These are phyloP conservation scores for Eremomyces bilateralis DNA, from an alignment of 495 filamentous ascomycete species.

Conservation along the genomic window DNA sequence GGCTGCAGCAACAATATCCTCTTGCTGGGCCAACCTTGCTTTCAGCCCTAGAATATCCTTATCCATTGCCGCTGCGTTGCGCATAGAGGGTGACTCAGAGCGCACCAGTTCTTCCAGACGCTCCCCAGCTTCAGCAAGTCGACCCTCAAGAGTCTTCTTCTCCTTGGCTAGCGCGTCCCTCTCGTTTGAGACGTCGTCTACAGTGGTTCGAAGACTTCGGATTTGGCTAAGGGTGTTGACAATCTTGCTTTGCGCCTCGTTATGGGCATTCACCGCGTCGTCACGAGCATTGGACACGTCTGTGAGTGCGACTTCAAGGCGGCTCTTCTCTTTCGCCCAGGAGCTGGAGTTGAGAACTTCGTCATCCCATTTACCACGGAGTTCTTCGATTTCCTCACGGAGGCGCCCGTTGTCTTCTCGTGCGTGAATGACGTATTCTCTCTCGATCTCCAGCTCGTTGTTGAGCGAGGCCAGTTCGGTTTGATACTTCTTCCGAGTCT, in stretches of 20 bases:
- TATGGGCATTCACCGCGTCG: slow-evolving; percentile 80
- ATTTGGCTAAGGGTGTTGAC: slow-evolving; percentile 85
- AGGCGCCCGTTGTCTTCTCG: slow-evolving; percentile 41
- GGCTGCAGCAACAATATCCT: slow-evolving; percentile 80
- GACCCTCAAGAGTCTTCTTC: slow-evolving; percentile 70
- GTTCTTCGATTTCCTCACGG: slow-evolving; percentile 83
- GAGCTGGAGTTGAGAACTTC: slow-evolving; percentile 94
- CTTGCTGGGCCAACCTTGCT: slow-evolving; percentile 70
- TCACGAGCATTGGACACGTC: slow-evolving; percentile 78
- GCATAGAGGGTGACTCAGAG: slow-evolving; percentile 72
- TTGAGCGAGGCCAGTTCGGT: slow-evolving; percentile 72
- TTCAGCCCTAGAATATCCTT: slow-evolving; percentile 81
- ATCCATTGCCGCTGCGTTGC: slow-evolving; percentile 78
- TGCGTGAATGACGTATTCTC: slow-evolving; percentile 57
- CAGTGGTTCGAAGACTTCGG: slow-evolving; percentile 53
- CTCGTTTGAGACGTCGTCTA: slow-evolving; percentile 74
- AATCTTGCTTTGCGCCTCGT: slow-evolving; percentile 81
- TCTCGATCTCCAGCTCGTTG: slow-evolving; percentile 78
- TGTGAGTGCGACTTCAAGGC: slow-evolving; percentile 74
- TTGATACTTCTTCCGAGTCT: slow-evolving; percentile 94
- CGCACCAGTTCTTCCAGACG: slow-evolving; percentile 79
- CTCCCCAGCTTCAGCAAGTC: slow-evolving; percentile 72
- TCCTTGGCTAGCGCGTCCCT: slow-evolving; percentile 70
- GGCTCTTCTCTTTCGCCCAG: slow-evolving; percentile 94
- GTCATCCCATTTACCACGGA: slow-evolving; percentile 94